Evolutionary conservation across 1,139 yeast genomes (phyloP), one percentile per base, ranked within the genome.

Genomic region (Barnettozyma hawaiiensis): DNA sequence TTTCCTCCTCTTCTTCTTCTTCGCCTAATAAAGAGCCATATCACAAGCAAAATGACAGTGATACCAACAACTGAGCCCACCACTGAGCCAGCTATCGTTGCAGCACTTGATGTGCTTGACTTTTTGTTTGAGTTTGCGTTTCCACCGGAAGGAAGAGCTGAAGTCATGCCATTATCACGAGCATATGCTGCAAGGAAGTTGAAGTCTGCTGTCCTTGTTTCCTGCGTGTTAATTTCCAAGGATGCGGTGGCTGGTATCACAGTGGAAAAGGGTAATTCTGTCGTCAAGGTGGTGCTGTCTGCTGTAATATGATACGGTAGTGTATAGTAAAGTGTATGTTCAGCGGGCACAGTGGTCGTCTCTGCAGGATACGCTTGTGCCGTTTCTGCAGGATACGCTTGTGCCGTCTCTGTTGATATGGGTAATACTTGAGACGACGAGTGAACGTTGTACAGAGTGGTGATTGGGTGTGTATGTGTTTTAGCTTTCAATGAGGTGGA

Each of bases 21-120:
- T 23, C 47, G 50, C 29, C 48, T 48, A 31, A 48, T 49, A n/a
- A 51, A 31, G 19, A 53, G 44, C 20, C 49, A 47, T 42, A 52
- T 53, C 22, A 35, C 10, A 2, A 61, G 36, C 3, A 61, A 37
- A 1, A 62, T 46, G 0, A 66, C 29, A 0, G 62, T 52, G 2
- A 62, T 50, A 2, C 73, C 76, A n/a, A 62, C 55, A 11, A 69
- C 59, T 2, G 69, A 56, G 3, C 76, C 76, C 26, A 71, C 66
- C 3, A 69, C 66, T 6, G 71, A 63, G 1, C 75, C 77, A 1
- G 72, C 75, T 39, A 71, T 64, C 1, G 66, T 58, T 2, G 68
- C 65, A 7, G 63, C n/a, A n/a, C n/a, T 57, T 11, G 37, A 34
- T 8, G 12, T 33, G 22, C 29, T 35, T n/a, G n/a, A n/a, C n/a